Evolutionary conservation across 2,329 filamentous ascomycete genomes (phyloP).

Genomic region (Aspergillus costaricaensis): DNA sequence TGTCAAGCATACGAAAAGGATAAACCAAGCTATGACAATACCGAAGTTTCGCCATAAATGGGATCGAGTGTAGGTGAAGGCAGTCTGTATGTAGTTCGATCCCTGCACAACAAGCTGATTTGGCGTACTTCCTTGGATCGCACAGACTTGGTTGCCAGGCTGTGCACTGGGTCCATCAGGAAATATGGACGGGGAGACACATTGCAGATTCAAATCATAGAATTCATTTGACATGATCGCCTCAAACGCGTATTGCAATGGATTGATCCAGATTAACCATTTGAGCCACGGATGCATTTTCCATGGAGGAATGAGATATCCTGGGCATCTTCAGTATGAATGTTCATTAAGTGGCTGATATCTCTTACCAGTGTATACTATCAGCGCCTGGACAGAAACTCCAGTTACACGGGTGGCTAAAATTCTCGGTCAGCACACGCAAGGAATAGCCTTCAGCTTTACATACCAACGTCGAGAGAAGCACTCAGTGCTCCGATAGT

Average conservation of each 20-base stretch:
- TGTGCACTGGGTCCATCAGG: slow-evolving; percentile 52
- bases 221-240: slow-evolving; percentile 72
- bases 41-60: slow-evolving; percentile 75
- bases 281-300: slow-evolving; percentile 65
- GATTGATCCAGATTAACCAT: slow-evolving; percentile 67
- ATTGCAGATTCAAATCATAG: slow-evolving; percentile 57
- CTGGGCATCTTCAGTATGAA: slow-evolving; percentile 31
- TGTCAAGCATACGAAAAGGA: slow-evolving; percentile 74
- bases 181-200: slow-evolving; percentile 58
- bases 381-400: slow-evolving; percentile 51
- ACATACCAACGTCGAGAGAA: slow-evolving; percentile 51
- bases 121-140: slow-evolving; percentile 58
- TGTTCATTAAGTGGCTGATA: not conserved
- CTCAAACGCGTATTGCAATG: slow-evolving; percentile 70
- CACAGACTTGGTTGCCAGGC: slow-evolving; percentile 59
- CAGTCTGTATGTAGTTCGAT: slow-evolving; percentile 56
- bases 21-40: slow-evolving; percentile 74
- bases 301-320: slow-evolving; percentile 63
- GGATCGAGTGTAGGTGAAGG: slow-evolving; percentile 56
- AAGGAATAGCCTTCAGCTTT: not conserved
- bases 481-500: slow-evolving; percentile 51
- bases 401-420: slow-evolving; percentile 52
- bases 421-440: slow-evolving; percentile 2
- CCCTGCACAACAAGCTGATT: slow-evolving; percentile 57
- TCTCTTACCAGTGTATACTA: slow-evolving; percentile 57